A percentile compares a stretch with the other conserved stretches of the same genome.
These are phyloP conservation scores for Arachnomyces sp. DNA, from an alignment of 2,329 filamentous ascomycete genomes.

Conservation along the genomic window DNA sequence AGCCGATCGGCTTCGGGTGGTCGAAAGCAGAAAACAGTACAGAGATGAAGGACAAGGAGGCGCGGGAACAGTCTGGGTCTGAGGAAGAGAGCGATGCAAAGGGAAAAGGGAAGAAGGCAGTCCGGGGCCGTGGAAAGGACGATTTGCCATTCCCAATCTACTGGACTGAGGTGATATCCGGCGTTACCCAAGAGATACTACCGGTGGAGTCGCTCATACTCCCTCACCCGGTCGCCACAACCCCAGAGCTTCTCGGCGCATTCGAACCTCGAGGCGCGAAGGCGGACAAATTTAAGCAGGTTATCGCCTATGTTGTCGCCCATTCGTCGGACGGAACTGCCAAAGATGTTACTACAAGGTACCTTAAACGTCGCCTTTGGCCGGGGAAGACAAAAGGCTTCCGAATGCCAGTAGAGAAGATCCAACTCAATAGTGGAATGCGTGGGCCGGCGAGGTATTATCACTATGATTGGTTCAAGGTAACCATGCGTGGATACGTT, in stretches of 20 bases:
- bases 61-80: constrained; percentile 7
- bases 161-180: constrained; percentile 85
- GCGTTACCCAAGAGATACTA: constrained; percentile 67
- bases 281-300: constrained; percentile 77
- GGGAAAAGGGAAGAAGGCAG: constrained; percentile 45
- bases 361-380: constrained; percentile 70
- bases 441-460: constrained; percentile 70
- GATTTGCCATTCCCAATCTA: constrained; percentile 81
- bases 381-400: constrained; percentile 86
- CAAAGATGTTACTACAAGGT: constrained; percentile 90
- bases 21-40: constrained; percentile 75
- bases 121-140: constrained; percentile 19
- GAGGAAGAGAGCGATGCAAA: constrained; percentile 19
- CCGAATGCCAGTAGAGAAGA: constrained; percentile 68
- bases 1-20: constrained; percentile 84
- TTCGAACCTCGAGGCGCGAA: constrained; percentile 77
- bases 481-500: constrained; percentile 65
- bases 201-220: constrained; percentile 67
- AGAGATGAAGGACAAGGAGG: constrained; percentile 22
- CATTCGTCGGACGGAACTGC: constrained; percentile 77
- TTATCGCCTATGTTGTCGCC: constrained; percentile 81
- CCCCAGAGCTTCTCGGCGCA: constrained; percentile 59
- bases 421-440: constrained; percentile 63
- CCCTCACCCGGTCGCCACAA: constrained; percentile 60
- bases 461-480: constrained; percentile 80